Conservation (phyloP, 108 stramenopile genomes). For the Discostella stelligeroides region DNA sequence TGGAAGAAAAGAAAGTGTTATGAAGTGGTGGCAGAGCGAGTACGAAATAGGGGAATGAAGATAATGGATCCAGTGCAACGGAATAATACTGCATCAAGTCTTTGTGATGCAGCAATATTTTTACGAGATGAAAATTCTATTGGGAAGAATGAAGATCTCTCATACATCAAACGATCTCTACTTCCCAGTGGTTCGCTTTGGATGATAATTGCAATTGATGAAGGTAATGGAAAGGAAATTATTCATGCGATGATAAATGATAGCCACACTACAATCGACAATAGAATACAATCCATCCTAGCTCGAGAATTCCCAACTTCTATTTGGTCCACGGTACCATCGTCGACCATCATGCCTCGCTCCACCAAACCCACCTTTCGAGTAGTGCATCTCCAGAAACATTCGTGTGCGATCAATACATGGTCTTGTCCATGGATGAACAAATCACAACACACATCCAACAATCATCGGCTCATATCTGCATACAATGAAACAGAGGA, state of each 20-base stretch:
- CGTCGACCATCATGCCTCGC: too few relatives aligned
- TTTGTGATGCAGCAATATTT: constrained; percentile 36
- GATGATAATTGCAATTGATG: constrained; percentile 18
- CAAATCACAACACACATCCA: constrained; percentile 17
- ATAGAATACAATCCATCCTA: background rate
- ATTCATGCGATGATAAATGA: too few relatives aligned
- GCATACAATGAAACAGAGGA: background rate
- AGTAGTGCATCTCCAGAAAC: constrained; percentile 20
- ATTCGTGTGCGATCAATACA: constrained; percentile 31
- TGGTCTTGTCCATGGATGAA: constrained; percentile 51
- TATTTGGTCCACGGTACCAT: constrained; percentile 17
- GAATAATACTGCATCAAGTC: background rate
- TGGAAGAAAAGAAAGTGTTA: constrained; percentile 4
- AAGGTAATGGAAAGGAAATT: background rate
- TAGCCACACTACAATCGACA: too few relatives aligned
- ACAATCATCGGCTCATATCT: too few relatives aligned
- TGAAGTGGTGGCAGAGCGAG: constrained; percentile 8
- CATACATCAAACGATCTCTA: constrained; percentile 10
- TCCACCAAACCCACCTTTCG: too few relatives aligned
- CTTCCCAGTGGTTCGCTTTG: constrained; percentile 39
- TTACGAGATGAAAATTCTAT: too few relatives aligned
- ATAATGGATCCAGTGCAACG: background rate
- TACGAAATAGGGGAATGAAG: constrained; percentile 19
- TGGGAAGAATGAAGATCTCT: background rate
- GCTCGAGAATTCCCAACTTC: constrained; percentile 1